These are phyloP conservation scores for Grosmannia serpens DNA, from an alignment of 2,329 filamentous ascomycete species.

Conservation along the genomic window DNA sequence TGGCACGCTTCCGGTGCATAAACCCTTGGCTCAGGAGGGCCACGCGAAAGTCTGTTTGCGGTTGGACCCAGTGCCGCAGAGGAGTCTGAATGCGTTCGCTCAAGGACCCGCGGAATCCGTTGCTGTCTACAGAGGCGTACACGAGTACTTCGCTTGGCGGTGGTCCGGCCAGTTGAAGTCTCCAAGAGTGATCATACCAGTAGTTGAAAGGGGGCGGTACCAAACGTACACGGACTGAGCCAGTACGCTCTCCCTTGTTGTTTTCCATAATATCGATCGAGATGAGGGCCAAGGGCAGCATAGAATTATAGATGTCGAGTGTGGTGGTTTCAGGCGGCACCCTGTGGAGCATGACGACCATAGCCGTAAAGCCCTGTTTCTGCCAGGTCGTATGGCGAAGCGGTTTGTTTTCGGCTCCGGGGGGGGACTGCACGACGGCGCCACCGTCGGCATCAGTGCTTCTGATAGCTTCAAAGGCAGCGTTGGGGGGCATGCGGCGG, in stretches of 20 bases:
- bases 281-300: conserved; percentile 20
- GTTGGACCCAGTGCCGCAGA: conserved; percentile 11
- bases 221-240: conserved; percentile 40
- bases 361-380: not conserved
- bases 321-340: conserved; percentile 22
- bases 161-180: not conserved
- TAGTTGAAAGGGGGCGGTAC: conserved; percentile 40
- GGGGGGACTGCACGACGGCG: not conserved
- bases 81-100: conserved; percentile 9
- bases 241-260: conserved; percentile 23
- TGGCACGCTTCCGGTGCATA: conserved; percentile 36
- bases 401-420: conserved; percentile 7
- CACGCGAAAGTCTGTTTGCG: conserved; percentile 29
- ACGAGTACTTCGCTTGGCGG: not conserved
- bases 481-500: conserved; percentile 3
- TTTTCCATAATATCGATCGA: conserved; percentile 45
- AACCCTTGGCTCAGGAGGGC: conserved; percentile 50
- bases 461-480: not conserved
- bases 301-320: conserved; percentile 36
- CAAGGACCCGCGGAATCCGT: conserved; percentile 1
- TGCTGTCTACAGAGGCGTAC: conserved; percentile 2
- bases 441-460: not conserved
- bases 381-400: not conserved
- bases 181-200: conserved; percentile 26
- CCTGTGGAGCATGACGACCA: conserved; percentile 21